Evolutionary conservation across 139 green algal species (phyloP), one percentile per base, ranked within the genome.

Genomic region (Chlamydomonas schloesseri): DNA sequence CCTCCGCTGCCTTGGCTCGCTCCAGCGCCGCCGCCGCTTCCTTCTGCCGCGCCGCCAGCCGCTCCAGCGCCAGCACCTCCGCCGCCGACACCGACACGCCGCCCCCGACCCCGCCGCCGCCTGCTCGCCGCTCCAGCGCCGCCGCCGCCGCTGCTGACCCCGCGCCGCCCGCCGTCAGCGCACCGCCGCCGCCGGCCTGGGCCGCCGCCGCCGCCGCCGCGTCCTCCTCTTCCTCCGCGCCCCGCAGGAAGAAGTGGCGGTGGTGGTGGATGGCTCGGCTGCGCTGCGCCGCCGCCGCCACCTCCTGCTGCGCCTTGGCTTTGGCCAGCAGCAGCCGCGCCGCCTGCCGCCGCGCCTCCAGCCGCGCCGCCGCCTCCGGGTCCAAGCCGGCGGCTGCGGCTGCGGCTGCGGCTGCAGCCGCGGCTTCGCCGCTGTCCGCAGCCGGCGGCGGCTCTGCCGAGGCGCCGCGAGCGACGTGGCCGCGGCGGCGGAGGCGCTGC

Each of bases 251-350:
- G 53, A 87, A 78, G 81, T 78, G 69, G 3, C 69, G 68, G 68
- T 87, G 81, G 70, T 79, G 68, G 81, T 80, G 81, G 34, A 87
- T 87, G 55, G 81, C 81, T 0, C 69, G 69, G 15, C 53, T 64
- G 28, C 69, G 81, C 81, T 72, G 81, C 33, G 53, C 81, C 53
- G 68, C 69, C 81, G 68, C 81, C 33, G 69, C 81, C 69, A 79
- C 34, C 55, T 78, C 69, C 55, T 79, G 69, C 70, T 87, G 29
- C 34, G 69, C 81, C 36, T 67, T 78, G 70, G 69, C 69, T 36
- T 87, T 87, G 20, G 81, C 68, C 4, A 87, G 21, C 53, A 87
- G 81, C 68, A 79, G 26, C 33, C 55, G 42, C 15, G 69, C 81
- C 4, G 81, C 81, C 50, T 79, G 81, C 10, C 69, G 81, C 23